Base-by-base conservation (phyloP, 257 asterid genomes). In the Nicotiana obtusifolia region DNA sequence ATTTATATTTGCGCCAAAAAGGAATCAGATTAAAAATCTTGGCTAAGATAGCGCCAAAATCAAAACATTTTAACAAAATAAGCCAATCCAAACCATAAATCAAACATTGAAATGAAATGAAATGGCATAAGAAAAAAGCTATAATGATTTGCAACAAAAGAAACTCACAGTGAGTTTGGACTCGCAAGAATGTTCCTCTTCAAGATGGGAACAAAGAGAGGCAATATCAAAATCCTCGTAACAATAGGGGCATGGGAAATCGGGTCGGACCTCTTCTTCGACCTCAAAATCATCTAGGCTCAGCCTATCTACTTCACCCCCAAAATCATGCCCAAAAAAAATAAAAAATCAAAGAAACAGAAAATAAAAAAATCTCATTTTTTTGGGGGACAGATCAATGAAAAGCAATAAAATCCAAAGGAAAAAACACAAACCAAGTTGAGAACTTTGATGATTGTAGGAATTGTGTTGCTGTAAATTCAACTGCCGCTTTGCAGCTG, bases 161-260 rank as follows among this genome's bases (percentile, higher is more conserved):
- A 69, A 84, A 85, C 99, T 92, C 83, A 95, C 99, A 49, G 94
- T 84, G 86, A 93, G 82, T 89, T 84, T 93, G 56, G 97, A 86
- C 80, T 92, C 95, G 77, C 82, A 87, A n/a, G 97, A 84, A 73
- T 91, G 97, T 13, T 93, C 93, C 83, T 91, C 91, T 81, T 95
- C 97, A 1, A 95, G 97, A 89, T 95, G 97, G 5, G 91, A 87
- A 88, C 97, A 93, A 81, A 95, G 94, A 73, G 97, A 92, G n/a
- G 89, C 87, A 52, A 89, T 77, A 86, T 95, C 99, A 68, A 90
- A 93, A 76, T 95, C 98, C 80, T 92, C 97, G 52, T 83, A 91
- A 64, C 99, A 95, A 92, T 88, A 93, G 14, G 98, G 98, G 83
- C 97, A 95, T 5, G 93, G 90, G 44, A 88, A 89, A 83, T 93